Percentiles rank a stretch among this genome's conserved stretches.
Conservation (phyloP, 768 basidiomycete genomes). For the Cystoderma amianthinum region DNA sequence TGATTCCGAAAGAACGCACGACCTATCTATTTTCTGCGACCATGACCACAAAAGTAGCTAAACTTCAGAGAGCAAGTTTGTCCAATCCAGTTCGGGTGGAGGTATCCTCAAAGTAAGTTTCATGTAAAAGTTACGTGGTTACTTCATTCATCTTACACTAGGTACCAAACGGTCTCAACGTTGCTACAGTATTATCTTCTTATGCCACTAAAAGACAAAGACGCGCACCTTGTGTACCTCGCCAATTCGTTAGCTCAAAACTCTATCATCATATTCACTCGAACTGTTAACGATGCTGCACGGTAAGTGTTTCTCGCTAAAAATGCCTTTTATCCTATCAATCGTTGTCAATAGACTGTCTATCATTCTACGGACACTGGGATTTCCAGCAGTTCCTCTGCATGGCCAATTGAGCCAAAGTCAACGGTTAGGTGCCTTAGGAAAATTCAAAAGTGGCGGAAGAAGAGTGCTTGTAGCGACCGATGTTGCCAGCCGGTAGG, state of each 20-base stretch:
- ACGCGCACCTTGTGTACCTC: slow-evolving; percentile 84
- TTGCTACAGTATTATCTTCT: slow-evolving; percentile 94
- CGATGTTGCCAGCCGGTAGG: slow-evolving; percentile 88
- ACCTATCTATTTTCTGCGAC: slow-evolving; percentile 98
- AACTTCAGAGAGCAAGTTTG: slow-evolving; percentile 90
- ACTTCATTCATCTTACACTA: slow-evolving; percentile 20
- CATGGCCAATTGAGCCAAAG: slow-evolving; percentile 95
- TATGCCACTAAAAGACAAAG: slow-evolving; percentile 87
- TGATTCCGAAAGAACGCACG: slow-evolving; percentile 88
- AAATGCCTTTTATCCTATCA: neutral
- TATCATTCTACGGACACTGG: slow-evolving; percentile 83
- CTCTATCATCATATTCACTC: slow-evolving; percentile 93
- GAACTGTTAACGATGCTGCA: slow-evolving; percentile 92
- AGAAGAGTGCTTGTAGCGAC: slow-evolving; percentile 90
- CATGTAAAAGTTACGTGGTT: neutral
- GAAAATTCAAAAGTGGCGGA: slow-evolving; percentile 95
- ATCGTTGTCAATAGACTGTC: slow-evolving; percentile 56
- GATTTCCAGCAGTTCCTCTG: slow-evolving; percentile 91
- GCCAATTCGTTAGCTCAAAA: slow-evolving; percentile 86
- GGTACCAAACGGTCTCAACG: slow-evolving; percentile 96
- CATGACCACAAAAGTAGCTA: slow-evolving; percentile 98
- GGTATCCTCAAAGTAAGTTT: slow-evolving; percentile 80
- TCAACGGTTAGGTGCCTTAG: slow-evolving; percentile 85
- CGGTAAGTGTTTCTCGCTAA: too few species aligned
- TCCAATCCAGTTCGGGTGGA: slow-evolving; percentile 91